Evolutionary conservation across 441 rosid species (phyloP).

Genomic region (Pelargonium fulgidum): DNA sequence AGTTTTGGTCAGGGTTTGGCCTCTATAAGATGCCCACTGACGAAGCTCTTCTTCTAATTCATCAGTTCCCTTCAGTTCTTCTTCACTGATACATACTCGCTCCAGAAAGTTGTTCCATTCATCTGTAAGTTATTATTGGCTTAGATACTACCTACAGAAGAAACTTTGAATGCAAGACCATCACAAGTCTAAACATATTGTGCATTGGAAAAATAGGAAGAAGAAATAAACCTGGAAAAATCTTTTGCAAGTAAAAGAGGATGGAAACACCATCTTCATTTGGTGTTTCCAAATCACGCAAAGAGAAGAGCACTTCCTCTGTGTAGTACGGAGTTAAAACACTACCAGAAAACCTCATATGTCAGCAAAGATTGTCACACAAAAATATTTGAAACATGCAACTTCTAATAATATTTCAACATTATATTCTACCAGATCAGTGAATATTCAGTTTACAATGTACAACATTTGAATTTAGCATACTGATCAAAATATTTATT

Average conservation of each 20-base stretch:
- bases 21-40: conserved; percentile 96
- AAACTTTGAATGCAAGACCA: conserved; percentile 11
- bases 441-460: neutral
- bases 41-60: conserved; percentile 81
- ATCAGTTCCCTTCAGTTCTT: conserved; percentile 52
- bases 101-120: conserved; percentile 97
- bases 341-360: conserved; percentile 34
- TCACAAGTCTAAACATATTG: conserved; percentile 1
- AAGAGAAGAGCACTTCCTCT: conserved; percentile 92
- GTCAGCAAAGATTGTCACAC: no score
- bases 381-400: neutral
- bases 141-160: conserved; percentile 8
- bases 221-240: conserved; percentile 74
- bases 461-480: no score
- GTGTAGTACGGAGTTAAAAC: conserved; percentile 97
- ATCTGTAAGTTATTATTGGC: conserved; percentile 41
- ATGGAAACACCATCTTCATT: conserved; percentile 99
- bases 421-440: neutral
- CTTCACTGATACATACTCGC: conserved; percentile 55
- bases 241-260: conserved; percentile 92
- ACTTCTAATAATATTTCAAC: neutral
- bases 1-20: conserved; percentile 97
- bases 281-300: conserved; percentile 59
- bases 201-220: neutral
- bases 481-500: no score